phyloP scores from a whole-genome alignment of 2,329 filamentous ascomycete species.

The Berkeleyomyces basicola region DNA sequence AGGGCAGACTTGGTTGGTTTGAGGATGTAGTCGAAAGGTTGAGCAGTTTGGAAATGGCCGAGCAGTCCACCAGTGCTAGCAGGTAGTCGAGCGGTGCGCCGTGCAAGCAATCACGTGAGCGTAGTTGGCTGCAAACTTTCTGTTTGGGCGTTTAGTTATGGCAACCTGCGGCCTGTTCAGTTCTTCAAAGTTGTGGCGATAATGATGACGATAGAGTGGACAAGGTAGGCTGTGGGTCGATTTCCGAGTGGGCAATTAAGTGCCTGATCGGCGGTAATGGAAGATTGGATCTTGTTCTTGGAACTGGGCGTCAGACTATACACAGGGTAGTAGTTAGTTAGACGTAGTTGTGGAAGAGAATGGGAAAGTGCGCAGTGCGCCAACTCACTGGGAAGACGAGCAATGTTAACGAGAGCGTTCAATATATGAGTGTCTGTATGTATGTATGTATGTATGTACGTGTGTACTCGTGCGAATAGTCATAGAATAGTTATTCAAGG shows the following conservation, averaged over 20 bases:
- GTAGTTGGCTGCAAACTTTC: background rate
- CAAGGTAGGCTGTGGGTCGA: background rate
- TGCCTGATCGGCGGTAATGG: background rate
- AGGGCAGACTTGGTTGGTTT: no score
- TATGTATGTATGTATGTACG: no score
- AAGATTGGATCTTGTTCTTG: background rate
- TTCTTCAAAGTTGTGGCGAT: background rate
- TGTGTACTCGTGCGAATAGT: background rate
- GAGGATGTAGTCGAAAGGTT: background rate
- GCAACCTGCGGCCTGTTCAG: background rate
- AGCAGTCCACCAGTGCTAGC: no score
- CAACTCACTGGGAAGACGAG: no score
- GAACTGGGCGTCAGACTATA: background rate
- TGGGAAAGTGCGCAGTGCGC: no score
- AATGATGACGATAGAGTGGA: background rate
- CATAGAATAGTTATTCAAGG: background rate
- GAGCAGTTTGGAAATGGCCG: background rate
- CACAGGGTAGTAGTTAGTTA: background rate
- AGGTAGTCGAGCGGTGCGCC: background rate
- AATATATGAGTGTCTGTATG: no score
- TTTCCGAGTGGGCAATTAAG: background rate
- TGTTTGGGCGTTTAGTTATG: background rate
- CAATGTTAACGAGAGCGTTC: no score
- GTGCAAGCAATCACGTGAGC: background rate
- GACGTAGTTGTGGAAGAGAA: no score